Base-by-base conservation (phyloP, 2,329 filamentous ascomycete genomes). In the Stachybotrys elegans region DNA sequence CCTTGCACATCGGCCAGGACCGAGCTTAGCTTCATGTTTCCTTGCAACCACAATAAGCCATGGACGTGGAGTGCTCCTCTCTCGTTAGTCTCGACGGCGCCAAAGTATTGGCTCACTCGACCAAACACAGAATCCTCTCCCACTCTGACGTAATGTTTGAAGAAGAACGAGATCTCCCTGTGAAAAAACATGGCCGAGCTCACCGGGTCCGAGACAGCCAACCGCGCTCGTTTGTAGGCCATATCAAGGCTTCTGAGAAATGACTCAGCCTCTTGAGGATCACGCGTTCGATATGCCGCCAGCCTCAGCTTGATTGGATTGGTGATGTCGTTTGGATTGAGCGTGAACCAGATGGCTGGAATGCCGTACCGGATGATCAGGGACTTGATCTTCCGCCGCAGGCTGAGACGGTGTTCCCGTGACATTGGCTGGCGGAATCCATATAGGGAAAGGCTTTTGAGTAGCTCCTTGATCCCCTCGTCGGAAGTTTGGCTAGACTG, bases 271-370 rank as follows among this genome's bases (percentile, higher is more conserved):
- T n/a, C n/a, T n/a, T n/a, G n/a, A n/a, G n/a, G n/a, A n/a, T n/a
- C n/a, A n/a, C n/a, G n/a, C n/a, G n/a, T n/a, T n/a, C n/a, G n/a
- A n/a, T n/a, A n/a, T n/a, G n/a, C n/a, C n/a, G n/a, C n/a, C n/a
- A n/a, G n/a, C n/a, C n/a, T n/a, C n/a, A n/a, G n/a, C n/a, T n/a
- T n/a, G n/a, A n/a, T n/a, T n/a, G n/a, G n/a, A n/a, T n/a, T n/a
- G n/a, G n/a, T n/a, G n/a, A 47, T 47, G 21, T 49, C 36, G 31
- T 44, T 47, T n/a, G 47, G 44, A 25, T 47, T 49, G 14, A 49
- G 9, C 16, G 45, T 49, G 21, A 45, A 43, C 40, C 45, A 47
- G 32, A 49, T 47, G 6, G 42, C 45, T 12, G 43, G 45, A 4
- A 42, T 40, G n/a, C 37, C 32, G n/a, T 45, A 39, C 11, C 43